Conservation (phyloP, 179 eudicot species). For the Carnegiea gigantea region DNA sequence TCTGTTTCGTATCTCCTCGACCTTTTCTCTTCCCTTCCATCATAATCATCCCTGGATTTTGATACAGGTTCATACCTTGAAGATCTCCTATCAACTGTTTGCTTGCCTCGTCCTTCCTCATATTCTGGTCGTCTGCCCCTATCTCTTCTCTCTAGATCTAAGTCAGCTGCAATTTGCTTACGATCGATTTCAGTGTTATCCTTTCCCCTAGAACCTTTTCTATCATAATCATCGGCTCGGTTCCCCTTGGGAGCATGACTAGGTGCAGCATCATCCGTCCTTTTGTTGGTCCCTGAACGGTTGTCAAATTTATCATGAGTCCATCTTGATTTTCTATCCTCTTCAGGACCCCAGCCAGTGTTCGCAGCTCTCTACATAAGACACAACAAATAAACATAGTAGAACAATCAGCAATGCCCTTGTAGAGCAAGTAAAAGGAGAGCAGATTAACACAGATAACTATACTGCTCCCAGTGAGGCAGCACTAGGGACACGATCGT, state of each 20-base stretch:
- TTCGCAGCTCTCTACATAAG: conserved; percentile 83
- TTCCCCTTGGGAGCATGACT: conserved; percentile 30
- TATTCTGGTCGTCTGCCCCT: conserved; percentile 32
- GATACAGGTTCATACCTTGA: conserved; percentile 41
- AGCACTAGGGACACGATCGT: neutral
- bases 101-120: conserved; percentile 35
- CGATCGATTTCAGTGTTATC: conserved; percentile 26
- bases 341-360: conserved; percentile 91
- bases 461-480: neutral
- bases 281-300: conserved; percentile 35
- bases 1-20: conserved; percentile 45
- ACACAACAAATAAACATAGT: conserved; percentile 8
- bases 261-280: conserved; percentile 24
- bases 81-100: conserved; percentile 35
- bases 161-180: conserved; percentile 30
- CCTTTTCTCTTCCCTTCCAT: conserved; percentile 55
- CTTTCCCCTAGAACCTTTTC: conserved; percentile 35
- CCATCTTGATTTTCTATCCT: conserved; percentile 59
- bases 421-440: neutral
- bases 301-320: conserved; percentile 55
- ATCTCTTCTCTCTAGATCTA: conserved; percentile 36
- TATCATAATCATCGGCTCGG: conserved; percentile 34
- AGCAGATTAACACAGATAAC: neutral
- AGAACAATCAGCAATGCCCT: neutral
- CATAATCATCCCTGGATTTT: conserved; percentile 44